Evolutionary conservation across 2,329 filamentous ascomycete genomes (phyloP), one percentile per base, ranked within the genome.

Genomic region (Gyromitra esculenta): DNA sequence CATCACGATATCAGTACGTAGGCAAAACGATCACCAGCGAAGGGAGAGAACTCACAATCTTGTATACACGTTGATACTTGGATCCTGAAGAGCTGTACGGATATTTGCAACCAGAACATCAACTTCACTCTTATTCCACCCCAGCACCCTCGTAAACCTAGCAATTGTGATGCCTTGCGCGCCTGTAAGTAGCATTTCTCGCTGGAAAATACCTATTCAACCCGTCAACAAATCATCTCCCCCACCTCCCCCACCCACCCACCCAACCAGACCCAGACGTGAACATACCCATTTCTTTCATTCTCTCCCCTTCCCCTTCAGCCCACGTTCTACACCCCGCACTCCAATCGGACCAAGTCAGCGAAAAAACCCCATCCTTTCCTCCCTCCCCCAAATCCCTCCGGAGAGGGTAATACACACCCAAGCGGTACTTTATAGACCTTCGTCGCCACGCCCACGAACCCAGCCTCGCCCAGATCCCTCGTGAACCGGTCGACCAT

Each of bases 351-450:
- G 8, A 65, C n/a, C 50, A 39, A 18, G 72, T 75, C 50, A 75
- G 72, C 43, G 56, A 63, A 63, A 45, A 15, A n/a, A 59, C 25
- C 52, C 41, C 43, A 41, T 25, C 18, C 48, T 35, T n/a, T 35
- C 50, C 13, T 43, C n/a, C 41, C 50, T 18, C 13, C 37, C 45
- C 21, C 15, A 35, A 7, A 6, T 3, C 9, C 54, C 13, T 2
- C 31, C 25, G 2, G 25, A 31, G 9, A 54, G 50, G 21, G 25
- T 9, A 59, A 48, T 65, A 45, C 54, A 56, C 52, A 77, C 1
- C 88, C 88, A 59, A 89, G 85, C 1, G 88, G 88, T 2, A 88
- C 83, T 81, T 86, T 86, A 81, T 87, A 86, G 15, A 86, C 81
- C 18, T 83, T 83, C 80, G 87, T 85, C 1, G 83, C 85, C 48